These are phyloP conservation scores for Colletotrichum orbiculare DNA, from an alignment of 2,329 filamentous ascomycete genomes.

Conservation along the genomic window DNA sequence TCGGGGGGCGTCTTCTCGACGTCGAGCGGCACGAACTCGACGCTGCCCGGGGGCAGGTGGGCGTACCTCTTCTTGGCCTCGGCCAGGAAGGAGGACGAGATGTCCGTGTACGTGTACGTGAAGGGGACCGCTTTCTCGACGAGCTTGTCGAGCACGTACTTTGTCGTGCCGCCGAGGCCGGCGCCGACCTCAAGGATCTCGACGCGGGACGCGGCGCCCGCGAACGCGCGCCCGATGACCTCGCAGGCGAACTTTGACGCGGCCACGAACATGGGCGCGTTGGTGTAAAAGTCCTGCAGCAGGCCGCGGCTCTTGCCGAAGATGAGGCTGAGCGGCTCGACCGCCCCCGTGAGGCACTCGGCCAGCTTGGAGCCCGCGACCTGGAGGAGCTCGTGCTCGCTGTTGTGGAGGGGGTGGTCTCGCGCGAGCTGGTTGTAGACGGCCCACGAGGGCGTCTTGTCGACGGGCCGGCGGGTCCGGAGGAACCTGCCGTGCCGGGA, in stretches of 20 bases:
- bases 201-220: slow-evolving; percentile 37
- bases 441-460: slow-evolving; percentile 23
- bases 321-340: slow-evolving; percentile 50
- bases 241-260: slow-evolving; percentile 31
- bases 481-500: slow-evolving; percentile 29
- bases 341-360: slow-evolving; percentile 48
- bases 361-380: slow-evolving; percentile 48
- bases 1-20: slow-evolving; percentile 12
- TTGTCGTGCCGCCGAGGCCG: slow-evolving; percentile 56
- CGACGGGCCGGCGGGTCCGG: slow-evolving; percentile 18
- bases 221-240: slow-evolving; percentile 35
- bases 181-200: slow-evolving; percentile 56
- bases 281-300: slow-evolving; percentile 50
- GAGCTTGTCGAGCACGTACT: slow-evolving; percentile 43
- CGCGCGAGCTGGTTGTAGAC: slow-evolving; percentile 42
- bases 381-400: slow-evolving; percentile 45
- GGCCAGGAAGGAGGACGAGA: slow-evolving; percentile 48
- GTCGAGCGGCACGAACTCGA: slow-evolving; percentile 40
- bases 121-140: slow-evolving; percentile 39
- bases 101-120: slow-evolving; percentile 55
- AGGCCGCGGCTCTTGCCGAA: slow-evolving; percentile 46
- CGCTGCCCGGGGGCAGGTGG: slow-evolving; percentile 20
- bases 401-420: slow-evolving; percentile 46
- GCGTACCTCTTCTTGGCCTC: slow-evolving; percentile 42
- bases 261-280: slow-evolving; percentile 40